These are phyloP conservation scores for Spiromastix sp. DNA, from an alignment of 2,329 filamentous ascomycete species.

Conservation along the genomic window DNA sequence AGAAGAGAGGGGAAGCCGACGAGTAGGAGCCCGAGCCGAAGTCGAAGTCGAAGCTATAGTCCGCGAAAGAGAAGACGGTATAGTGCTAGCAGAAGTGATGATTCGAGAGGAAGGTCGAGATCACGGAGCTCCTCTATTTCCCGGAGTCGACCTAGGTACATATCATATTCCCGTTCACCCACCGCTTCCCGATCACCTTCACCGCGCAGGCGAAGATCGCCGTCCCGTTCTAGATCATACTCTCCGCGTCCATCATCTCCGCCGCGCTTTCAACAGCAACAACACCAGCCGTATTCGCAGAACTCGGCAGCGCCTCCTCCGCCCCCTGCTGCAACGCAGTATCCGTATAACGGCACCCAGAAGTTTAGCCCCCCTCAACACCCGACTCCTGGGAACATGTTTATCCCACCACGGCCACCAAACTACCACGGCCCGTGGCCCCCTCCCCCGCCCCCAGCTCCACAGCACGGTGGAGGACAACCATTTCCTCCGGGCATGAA, in stretches of 20 bases:
- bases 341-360: constrained; percentile 5
- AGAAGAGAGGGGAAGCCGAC: constrained; percentile 17
- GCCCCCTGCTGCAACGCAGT: constrained; percentile 12
- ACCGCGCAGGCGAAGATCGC: constrained; percentile 14
- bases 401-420: constrained; percentile 20
- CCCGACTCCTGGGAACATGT: constrained; percentile 7
- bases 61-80: constrained; percentile 28
- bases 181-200: constrained; percentile 21
- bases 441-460: constrained; percentile 25
- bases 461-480: constrained; percentile 12
- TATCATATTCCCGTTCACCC: constrained; percentile 18
- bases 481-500: constrained; percentile 7
- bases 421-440: constrained; percentile 28
- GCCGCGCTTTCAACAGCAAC: constrained; percentile 10
- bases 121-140: constrained; percentile 23
- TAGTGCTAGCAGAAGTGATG: constrained; percentile 26
- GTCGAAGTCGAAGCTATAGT: constrained; percentile 35
- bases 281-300: constrained; percentile 12
- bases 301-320: constrained; percentile 4
- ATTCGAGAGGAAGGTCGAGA: constrained; percentile 20
- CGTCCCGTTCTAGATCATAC: constrained; percentile 22
- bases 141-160: constrained; percentile 10
- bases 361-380: constrained; percentile 8
- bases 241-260: constrained; percentile 20
- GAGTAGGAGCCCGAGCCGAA: constrained; percentile 34